Evolutionary conservation across 2,329 filamentous ascomycete species (phyloP).

Genomic region (Nigrospora osmanthi): DNA sequence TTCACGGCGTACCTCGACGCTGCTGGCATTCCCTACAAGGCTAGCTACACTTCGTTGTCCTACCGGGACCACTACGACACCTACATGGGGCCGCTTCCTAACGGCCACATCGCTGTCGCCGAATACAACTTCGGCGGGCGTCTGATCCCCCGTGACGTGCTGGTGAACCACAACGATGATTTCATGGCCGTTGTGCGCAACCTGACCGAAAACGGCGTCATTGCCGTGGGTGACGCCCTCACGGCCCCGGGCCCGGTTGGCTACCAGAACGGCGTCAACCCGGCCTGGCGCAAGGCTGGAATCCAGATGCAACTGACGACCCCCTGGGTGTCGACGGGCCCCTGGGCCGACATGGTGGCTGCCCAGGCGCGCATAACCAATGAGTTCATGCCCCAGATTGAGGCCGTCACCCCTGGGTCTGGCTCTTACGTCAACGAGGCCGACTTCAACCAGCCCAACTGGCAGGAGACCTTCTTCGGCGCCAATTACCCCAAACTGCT

Average conservation of each 20-base stretch:
- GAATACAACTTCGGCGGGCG: constrained; percentile 26
- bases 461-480: constrained; percentile 26
- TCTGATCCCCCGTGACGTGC: constrained; percentile 22
- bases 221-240: constrained; percentile 19
- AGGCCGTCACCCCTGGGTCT: constrained; percentile 12
- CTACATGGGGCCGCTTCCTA: constrained; percentile 26
- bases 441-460: constrained; percentile 25
- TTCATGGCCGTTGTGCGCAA: constrained; percentile 21
- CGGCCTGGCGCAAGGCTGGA: constrained; percentile 23
- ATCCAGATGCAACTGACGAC: constrained; percentile 18
- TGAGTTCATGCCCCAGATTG: constrained; percentile 18
- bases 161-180: constrained; percentile 18
- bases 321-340: constrained; percentile 9
- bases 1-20: constrained; percentile 15
- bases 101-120: constrained; percentile 22
- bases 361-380: constrained; percentile 21
- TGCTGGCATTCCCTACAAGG: constrained; percentile 11
- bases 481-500: constrained; percentile 23
- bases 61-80: constrained; percentile 25
- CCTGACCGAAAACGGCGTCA: constrained; percentile 21
- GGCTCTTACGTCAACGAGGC: constrained; percentile 33
- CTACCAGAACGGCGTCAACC: constrained; percentile 22
- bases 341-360: constrained; percentile 13
- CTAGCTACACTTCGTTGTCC: constrained; percentile 16
- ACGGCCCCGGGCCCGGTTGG: constrained; percentile 15